A percentile compares a stretch with the other conserved stretches of the same genome.
Evolutionary conservation across 2,329 filamentous ascomycete genomes (phyloP).

Genomic region (Colletotrichum sp.): DNA sequence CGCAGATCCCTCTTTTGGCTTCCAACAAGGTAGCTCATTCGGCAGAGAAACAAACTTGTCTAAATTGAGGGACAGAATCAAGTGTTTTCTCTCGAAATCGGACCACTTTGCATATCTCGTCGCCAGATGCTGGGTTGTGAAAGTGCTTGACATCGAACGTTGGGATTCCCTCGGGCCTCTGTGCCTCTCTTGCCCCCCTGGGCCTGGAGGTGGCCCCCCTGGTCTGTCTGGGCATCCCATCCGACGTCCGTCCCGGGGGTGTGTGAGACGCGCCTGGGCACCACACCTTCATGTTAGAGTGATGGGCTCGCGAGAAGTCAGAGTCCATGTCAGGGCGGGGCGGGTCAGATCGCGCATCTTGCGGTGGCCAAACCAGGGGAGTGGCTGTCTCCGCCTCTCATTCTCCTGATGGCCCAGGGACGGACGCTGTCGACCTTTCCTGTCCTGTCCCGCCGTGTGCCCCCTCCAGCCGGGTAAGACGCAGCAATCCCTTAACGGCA

Average conservation of each 20-base stretch:
- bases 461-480: neutral
- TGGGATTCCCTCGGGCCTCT: slow-evolving; percentile 16
- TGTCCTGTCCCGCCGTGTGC: neutral
- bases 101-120: slow-evolving; percentile 29
- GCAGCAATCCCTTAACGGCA: slow-evolving; percentile 7
- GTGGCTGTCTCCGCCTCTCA: neutral
- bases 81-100: slow-evolving; percentile 31
- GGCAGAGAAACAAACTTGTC: slow-evolving; percentile 19
- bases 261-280: slow-evolving; percentile 17
- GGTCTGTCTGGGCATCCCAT: slow-evolving; percentile 18
- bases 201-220: neutral
- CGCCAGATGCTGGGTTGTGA: slow-evolving; percentile 23
- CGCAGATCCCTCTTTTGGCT: slow-evolving; percentile 13
- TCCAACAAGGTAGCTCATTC: slow-evolving; percentile 1
- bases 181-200: neutral
- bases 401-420: slow-evolving; percentile 9
- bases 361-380: slow-evolving; percentile 9
- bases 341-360: slow-evolving; percentile 19
- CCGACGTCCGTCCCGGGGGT: slow-evolving; percentile 14
- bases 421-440: neutral
- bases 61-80: slow-evolving; percentile 26
- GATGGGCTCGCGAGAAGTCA: slow-evolving; percentile 6
- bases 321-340: slow-evolving; percentile 14
- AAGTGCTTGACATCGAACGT: slow-evolving; percentile 30
- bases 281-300: neutral